Conservation (phyloP, 2,329 filamentous ascomycete species). For the Curvularia eragrostidis region DNA sequence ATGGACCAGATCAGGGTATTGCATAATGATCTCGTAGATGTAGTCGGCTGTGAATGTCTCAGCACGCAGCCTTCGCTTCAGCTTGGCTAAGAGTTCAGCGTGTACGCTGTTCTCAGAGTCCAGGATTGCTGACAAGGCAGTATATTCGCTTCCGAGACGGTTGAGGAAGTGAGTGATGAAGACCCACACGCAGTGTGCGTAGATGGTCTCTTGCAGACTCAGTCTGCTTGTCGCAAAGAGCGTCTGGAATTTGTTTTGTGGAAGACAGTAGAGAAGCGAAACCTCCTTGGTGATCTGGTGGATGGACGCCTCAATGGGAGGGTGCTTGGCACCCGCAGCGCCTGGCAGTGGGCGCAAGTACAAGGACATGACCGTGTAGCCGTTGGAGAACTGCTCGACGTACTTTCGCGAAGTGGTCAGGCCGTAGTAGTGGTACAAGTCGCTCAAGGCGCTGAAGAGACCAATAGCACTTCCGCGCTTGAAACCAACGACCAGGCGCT, state of each 20-base stretch:
- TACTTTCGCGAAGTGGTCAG: conserved; percentile 97
- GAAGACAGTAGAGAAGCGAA: conserved; percentile 95
- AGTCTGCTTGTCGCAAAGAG: conserved; percentile 86
- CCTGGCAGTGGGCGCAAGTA: conserved; percentile 78
- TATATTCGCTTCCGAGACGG: conserved; percentile 89
- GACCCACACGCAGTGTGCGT: conserved; percentile 96
- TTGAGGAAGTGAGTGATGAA: conserved; percentile 99
- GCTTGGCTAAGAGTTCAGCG: conserved; percentile 85
- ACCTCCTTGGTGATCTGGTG: conserved; percentile 99
- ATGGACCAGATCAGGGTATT: conserved; percentile 85
- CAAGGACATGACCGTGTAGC: conserved; percentile 94
- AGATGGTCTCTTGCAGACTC: conserved; percentile 95
- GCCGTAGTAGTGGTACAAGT: conserved; percentile 98
- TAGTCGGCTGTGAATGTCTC: conserved; percentile 99
- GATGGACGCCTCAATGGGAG: conserved; percentile 91
- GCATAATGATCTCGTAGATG: conserved; percentile 94
- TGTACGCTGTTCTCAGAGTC: conserved; percentile 83
- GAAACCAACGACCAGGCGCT: conserved; percentile 93
- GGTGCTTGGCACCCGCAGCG: conserved; percentile 60
- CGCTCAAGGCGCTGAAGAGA: conserved; percentile 92
- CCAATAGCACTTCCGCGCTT: conserved; percentile 90
- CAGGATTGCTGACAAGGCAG: conserved; percentile 80
- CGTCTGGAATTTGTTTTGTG: conserved; percentile 92
- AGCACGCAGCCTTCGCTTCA: conserved; percentile 92
- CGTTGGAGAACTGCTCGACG: conserved; percentile 97